phyloP scores from a whole-genome alignment of 192 early-diverging fungal species.

The Gonapodya sp. region DNA sequence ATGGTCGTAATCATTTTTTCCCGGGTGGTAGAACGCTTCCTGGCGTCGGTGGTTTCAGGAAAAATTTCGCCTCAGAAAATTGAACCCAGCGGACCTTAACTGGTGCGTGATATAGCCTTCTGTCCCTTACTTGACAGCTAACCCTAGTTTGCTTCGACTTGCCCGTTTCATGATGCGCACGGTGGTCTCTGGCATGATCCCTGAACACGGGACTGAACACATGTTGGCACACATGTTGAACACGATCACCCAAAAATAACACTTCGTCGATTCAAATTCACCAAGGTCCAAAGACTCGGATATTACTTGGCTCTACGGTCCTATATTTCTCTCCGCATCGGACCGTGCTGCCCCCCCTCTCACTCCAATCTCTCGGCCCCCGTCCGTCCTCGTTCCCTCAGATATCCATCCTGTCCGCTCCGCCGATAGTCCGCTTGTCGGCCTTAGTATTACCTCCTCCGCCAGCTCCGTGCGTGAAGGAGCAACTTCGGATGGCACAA shows the following conservation, averaged over 20 bases:
- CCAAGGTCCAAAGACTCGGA: constrained; percentile 11
- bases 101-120: no score
- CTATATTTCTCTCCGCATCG: background rate
- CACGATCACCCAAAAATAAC: no score
- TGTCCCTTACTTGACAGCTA: no score
- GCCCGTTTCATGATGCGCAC: no score
- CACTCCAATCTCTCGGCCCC: background rate
- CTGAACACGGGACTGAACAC: no score
- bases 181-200: no score
- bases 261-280: background rate
- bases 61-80: background rate
- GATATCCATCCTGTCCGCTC: background rate
- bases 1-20: no score
- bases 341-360: background rate
- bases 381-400: background rate
- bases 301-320: constrained; percentile 7
- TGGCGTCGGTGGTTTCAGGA: constrained; percentile 12
- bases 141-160: no score
- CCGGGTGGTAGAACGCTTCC: constrained; percentile 1
- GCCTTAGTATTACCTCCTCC: background rate
- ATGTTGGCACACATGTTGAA: no score
- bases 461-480: background rate
- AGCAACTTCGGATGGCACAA: background rate
- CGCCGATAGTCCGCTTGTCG: background rate
- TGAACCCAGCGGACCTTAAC: constrained; percentile 10